Evolutionary conservation across 2,329 filamentous ascomycete species (phyloP), one percentile per base, ranked within the genome.

Genomic region (Ustilaginoidea virens): DNA sequence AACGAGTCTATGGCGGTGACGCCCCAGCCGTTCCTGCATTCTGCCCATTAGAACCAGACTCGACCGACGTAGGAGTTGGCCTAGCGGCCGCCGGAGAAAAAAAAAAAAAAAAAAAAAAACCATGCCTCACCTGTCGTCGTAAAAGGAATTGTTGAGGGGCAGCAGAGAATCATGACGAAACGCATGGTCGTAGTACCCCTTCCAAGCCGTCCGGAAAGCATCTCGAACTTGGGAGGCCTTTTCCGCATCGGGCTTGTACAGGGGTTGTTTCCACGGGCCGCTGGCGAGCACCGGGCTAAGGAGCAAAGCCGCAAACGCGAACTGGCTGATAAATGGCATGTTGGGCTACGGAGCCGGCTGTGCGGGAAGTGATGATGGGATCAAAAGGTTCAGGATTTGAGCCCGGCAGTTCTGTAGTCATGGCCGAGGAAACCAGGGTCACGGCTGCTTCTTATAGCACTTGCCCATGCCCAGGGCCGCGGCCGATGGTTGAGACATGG

Each of bases 21-120:
- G 13, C 82, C 83, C 83, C 83, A 92, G 30, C 71, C 76, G 45
- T 86, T 86, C 37, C 80, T 86, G n/a, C n/a, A n/a, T n/a, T n/a
- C n/a, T n/a, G n/a, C n/a, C n/a, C n/a, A n/a, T n/a, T n/a, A n/a
- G n/a, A n/a, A n/a, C n/a, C n/a, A n/a, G n/a, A n/a, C n/a, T n/a
- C n/a, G n/a, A n/a, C n/a, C n/a, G n/a, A n/a, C n/a, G n/a, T n/a
- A n/a, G n/a, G n/a, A n/a, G n/a, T n/a, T n/a, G n/a, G n/a, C n/a
- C n/a, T n/a, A n/a, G n/a, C n/a, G n/a, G n/a, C n/a, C n/a, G n/a
- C n/a, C n/a, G n/a, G n/a, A n/a, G n/a, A n/a, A n/a, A n/a, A n/a
- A n/a, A n/a, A n/a, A n/a, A n/a, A n/a, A n/a, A n/a, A n/a, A n/a
- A n/a, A n/a, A n/a, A n/a, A n/a, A n/a, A 10, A 11, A 2, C 13